phyloP scores from a whole-genome alignment of 768 basidiomycete genomes.

The Suillus plorans region DNA sequence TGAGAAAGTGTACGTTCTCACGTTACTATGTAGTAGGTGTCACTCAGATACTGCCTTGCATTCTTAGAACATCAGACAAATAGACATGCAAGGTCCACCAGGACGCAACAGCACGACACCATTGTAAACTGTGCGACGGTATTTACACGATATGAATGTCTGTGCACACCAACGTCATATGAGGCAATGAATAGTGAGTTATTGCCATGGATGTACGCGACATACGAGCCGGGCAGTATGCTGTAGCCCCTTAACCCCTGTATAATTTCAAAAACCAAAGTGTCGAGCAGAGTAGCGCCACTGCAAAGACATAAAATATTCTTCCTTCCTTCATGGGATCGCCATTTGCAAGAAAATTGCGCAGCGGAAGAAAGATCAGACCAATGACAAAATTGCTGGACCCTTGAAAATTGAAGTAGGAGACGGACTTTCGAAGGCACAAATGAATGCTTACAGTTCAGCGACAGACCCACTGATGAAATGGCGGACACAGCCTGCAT shows the following conservation, averaged over 20 bases:
- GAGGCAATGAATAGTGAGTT: not conserved
- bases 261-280: slow-evolving; percentile 26
- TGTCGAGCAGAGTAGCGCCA: slow-evolving; percentile 39
- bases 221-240: not conserved
- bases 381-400: slow-evolving; percentile 83
- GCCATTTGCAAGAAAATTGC: slow-evolving; percentile 68
- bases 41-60: too few relatives aligned
- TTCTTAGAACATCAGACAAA: too few relatives aligned
- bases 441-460: slow-evolving; percentile 54
- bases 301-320: slow-evolving; percentile 85
- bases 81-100: too few relatives aligned
- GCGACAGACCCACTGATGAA: slow-evolving; percentile 70
- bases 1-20: too few relatives aligned
- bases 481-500: slow-evolving; percentile 75
- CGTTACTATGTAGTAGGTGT: too few relatives aligned
- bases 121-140: too few relatives aligned
- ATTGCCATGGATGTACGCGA: not conserved
- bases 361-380: slow-evolving; percentile 80
- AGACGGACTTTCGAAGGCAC: not conserved
- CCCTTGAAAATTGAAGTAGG: slow-evolving; percentile 48
- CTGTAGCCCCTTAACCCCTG: slow-evolving; percentile 16
- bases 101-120: too few relatives aligned
- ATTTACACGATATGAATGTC: too few relatives aligned
- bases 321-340: slow-evolving; percentile 69
- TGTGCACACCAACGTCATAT: not conserved